Evolutionary conservation across 495 filamentous ascomycete genomes (phyloP).

Genomic region (Talaromyces ruber): DNA sequence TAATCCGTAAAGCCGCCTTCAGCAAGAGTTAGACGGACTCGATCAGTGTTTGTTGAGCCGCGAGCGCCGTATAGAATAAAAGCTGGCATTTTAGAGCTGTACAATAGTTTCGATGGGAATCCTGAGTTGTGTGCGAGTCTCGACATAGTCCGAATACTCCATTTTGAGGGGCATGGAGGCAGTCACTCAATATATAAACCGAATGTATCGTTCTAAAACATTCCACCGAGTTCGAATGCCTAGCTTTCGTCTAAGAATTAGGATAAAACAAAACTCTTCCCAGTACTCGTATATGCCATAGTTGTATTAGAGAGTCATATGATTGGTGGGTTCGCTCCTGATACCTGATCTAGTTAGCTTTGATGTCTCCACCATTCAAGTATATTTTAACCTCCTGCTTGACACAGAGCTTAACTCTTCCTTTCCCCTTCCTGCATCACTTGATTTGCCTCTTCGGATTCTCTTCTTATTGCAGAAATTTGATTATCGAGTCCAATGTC

Average conservation of each 20-base stretch:
- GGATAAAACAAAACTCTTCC: background rate
- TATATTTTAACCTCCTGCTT: conserved; percentile 15
- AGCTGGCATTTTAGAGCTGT: conserved; percentile 26
- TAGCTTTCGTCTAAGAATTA: conserved; percentile 10
- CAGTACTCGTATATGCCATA: background rate
- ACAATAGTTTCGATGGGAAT: conserved; percentile 18
- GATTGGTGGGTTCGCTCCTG: conserved; percentile 25
- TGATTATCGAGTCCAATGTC: background rate
- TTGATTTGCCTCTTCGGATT: conserved; percentile 24
- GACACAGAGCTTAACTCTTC: conserved; percentile 9
- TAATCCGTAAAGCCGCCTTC: conserved; percentile 30
- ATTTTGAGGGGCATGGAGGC: conserved; percentile 13
- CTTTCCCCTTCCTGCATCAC: conserved; percentile 7
- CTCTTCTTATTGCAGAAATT: conserved; percentile 13
- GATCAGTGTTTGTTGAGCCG: conserved; percentile 27
- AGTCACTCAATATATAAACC: conserved; percentile 15
- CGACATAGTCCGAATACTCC: conserved; percentile 12
- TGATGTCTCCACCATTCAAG: conserved; percentile 6
- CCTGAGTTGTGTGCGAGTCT: conserved; percentile 11
- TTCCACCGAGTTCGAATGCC: conserved; percentile 23
- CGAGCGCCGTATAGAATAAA: conserved; percentile 29
- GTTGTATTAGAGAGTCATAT: background rate
- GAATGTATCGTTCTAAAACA: conserved; percentile 30
- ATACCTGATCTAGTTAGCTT: conserved; percentile 22
- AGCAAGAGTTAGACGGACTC: conserved; percentile 27